These are phyloP conservation scores for Fusarium nodosum DNA, from an alignment of 2,329 filamentous ascomycete species.

Conservation along the genomic window DNA sequence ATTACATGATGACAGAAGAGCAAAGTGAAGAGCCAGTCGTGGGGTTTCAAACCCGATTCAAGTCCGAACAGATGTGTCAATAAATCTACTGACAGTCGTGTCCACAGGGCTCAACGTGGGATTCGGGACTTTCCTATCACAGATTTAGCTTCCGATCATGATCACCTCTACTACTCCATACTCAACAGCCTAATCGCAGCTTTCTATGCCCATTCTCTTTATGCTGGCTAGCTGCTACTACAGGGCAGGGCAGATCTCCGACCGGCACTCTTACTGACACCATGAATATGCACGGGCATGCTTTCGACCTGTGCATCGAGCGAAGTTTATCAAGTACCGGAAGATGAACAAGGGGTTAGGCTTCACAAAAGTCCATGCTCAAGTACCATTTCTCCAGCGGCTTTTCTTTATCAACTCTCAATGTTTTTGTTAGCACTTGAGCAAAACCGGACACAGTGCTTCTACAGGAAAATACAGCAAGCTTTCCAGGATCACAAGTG, in stretches of 20 bases:
- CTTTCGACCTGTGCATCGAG: background rate
- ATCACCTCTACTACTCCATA: background rate
- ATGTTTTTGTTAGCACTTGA: background rate
- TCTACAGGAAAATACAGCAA: background rate
- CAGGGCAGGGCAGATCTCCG: background rate
- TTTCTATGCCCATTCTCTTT: background rate
- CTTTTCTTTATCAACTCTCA: background rate
- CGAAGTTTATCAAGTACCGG: slow-evolving; percentile 2
- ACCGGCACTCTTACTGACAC: background rate
- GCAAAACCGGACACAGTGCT: background rate
- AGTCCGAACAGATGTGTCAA: background rate
- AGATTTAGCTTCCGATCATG: background rate
- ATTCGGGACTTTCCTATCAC: background rate
- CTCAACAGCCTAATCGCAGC: background rate
- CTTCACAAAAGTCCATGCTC: background rate
- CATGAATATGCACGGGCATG: background rate
- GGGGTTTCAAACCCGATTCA: background rate
- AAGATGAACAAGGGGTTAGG: background rate
- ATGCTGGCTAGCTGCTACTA: background rate
- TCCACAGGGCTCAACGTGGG: background rate
- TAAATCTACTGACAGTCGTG: background rate
- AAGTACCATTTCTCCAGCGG: background rate
- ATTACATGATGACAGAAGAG: background rate
- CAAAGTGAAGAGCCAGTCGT: background rate
- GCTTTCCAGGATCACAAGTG: background rate